Evolutionary conservation across 78 protist genomes (phyloP).

Genomic region (Pigoraptor vietnamica): DNA sequence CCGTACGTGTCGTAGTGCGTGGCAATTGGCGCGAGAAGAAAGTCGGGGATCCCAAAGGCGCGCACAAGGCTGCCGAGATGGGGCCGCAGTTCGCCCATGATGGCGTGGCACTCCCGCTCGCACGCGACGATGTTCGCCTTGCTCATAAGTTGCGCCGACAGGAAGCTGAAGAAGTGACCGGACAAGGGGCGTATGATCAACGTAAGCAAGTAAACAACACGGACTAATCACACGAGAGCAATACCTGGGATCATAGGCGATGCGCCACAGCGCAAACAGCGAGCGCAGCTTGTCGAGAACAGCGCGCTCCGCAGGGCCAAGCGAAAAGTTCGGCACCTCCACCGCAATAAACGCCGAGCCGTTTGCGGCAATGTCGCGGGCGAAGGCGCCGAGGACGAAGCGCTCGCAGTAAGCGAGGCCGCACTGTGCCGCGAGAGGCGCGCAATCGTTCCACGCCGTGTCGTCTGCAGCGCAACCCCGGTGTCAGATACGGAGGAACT

Average conservation of each 20-base stretch:
- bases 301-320: neutral
- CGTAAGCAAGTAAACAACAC: no score
- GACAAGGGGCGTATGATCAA: no score
- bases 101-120: neutral
- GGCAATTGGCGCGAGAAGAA: neutral
- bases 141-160: neutral
- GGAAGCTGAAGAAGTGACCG: neutral
- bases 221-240: neutral
- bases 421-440: neutral
- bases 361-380: neutral
- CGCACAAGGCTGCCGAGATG: neutral
- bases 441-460: neutral
- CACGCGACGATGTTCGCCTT: neutral
- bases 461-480: neutral
- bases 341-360: neutral
- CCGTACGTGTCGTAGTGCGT: neutral
- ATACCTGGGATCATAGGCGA: neutral
- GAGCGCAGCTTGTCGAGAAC: neutral
- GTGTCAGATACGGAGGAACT: neutral
- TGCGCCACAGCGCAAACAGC: neutral
- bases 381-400: neutral
- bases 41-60: neutral
- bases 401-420: neutral
- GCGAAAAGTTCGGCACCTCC: neutral
- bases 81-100: neutral